Evolutionary conservation across 441 rosid species (phyloP).

Genomic region (Omphalea diandra): DNA sequence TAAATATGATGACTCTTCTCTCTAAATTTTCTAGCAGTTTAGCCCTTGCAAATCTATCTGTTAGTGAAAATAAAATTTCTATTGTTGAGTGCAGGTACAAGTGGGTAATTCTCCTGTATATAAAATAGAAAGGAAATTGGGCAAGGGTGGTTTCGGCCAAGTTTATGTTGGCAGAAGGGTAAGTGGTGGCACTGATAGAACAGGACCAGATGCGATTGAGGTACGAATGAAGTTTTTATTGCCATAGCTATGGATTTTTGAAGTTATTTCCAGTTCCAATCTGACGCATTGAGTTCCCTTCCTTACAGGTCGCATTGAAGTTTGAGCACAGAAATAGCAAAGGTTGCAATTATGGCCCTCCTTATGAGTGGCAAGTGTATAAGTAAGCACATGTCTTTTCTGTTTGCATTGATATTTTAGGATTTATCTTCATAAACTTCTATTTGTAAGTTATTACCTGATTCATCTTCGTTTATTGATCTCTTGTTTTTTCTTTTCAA

Average conservation of each 20-base stretch:
- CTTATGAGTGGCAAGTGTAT: conserved; percentile 99
- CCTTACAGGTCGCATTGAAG: conserved; percentile 82
- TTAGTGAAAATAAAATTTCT: background rate
- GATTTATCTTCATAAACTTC: background rate
- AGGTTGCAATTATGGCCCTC: conserved; percentile 97
- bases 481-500: conserved; percentile 17
- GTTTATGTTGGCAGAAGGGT: conserved; percentile 92
- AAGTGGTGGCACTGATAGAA: conserved; percentile 73
- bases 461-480: conserved; percentile 11
- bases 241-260: conserved; percentile 5
- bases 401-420: conserved; percentile 5
- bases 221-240: conserved; percentile 34
- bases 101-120: conserved; percentile 87
- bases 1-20: background rate
- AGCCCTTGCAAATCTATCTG: background rate
- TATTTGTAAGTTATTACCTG: conserved; percentile 4
- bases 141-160: conserved; percentile 98
- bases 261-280: background rate
- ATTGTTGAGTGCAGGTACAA: conserved; percentile 35
- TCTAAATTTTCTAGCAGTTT: background rate
- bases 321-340: conserved; percentile 93
- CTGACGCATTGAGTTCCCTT: conserved; percentile 19
- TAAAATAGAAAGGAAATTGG: conserved; percentile 85
- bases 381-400: conserved; percentile 49
- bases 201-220: conserved; percentile 94